phyloP scores from a whole-genome alignment of 306 rosid genomes.

The Inga oerstediana region DNA sequence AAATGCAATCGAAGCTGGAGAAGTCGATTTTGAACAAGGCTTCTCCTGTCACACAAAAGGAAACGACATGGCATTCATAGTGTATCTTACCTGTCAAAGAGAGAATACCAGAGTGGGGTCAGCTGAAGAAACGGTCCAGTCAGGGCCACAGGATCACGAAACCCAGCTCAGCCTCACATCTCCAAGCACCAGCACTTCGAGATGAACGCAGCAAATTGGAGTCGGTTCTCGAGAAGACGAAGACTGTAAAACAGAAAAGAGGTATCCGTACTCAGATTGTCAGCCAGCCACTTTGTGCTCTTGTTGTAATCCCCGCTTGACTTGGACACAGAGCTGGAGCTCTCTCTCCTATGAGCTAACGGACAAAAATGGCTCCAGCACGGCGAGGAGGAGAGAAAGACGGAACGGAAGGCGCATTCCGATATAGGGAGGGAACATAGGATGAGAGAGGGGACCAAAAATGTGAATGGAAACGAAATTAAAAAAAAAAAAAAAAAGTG shows the following conservation, averaged over 20 bases:
- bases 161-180: constrained; percentile 1
- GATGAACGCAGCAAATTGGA: not conserved
- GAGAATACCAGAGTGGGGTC: constrained; percentile 37
- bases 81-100: constrained; percentile 24
- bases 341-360: not conserved
- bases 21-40: constrained; percentile 21
- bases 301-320: not conserved
- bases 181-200: constrained; percentile 13
- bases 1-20: constrained; percentile 13
- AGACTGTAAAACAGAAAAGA: constrained; percentile 28
- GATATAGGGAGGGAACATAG: not conserved
- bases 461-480: not conserved
- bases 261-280: constrained; percentile 4
- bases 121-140: constrained; percentile 28
- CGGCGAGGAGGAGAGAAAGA: constrained; percentile 2
- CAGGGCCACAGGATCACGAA: constrained; percentile 40
- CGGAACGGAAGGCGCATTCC: not conserved
- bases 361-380: constrained; percentile 27
- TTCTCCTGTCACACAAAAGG: constrained; percentile 24
- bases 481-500: not conserved
- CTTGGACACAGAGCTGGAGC: not conserved
- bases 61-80: constrained; percentile 29
- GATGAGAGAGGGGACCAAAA: not conserved
- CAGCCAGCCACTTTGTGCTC: constrained; percentile 6
- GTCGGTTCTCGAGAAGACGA: constrained; percentile 33